phyloP scores from a whole-genome alignment of 257 asterid species.

The Parsonsia alboflavescens region DNA sequence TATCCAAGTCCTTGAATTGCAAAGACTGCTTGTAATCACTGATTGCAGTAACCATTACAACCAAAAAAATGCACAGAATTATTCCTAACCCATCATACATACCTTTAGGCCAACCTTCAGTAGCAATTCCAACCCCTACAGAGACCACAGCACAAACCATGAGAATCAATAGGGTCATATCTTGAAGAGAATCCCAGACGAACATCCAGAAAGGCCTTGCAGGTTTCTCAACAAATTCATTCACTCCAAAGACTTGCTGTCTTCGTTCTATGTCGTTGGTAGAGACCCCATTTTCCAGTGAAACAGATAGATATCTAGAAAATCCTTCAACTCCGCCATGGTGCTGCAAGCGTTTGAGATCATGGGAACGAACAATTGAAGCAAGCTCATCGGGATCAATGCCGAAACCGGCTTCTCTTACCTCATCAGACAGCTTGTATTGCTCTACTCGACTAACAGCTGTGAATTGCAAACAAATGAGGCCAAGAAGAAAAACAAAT shows the following conservation, averaged over 20 bases:
- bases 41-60: conserved; percentile 63
- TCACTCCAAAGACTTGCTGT: conserved; percentile 48
- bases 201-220: conserved; percentile 60
- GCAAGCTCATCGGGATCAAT: conserved; percentile 72
- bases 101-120: conserved; percentile 87
- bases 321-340: conserved; percentile 61
- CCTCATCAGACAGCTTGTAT: conserved; percentile 40
- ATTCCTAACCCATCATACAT: conserved; percentile 70
- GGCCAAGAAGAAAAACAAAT: conserved; percentile 19
- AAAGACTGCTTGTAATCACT: conserved; percentile 79
- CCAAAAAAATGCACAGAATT: conserved; percentile 54
- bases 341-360: conserved; percentile 38
- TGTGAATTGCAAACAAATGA: conserved; percentile 24
- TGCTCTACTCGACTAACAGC: conserved; percentile 35
- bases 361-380: conserved; percentile 53
- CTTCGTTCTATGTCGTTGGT: conserved; percentile 34
- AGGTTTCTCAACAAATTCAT: conserved; percentile 57
- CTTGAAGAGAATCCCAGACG: conserved; percentile 79
- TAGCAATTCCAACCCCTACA: conserved; percentile 60
- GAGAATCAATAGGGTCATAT: conserved; percentile 59
- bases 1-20: conserved; percentile 73
- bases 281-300: conserved; percentile 50
- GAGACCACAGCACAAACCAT: conserved; percentile 72
- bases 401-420: conserved; percentile 47
- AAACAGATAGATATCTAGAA: conserved; percentile 41